Conservation (phyloP, 2,329 filamentous ascomycete genomes). For the Sporothrix inflata region DNA sequence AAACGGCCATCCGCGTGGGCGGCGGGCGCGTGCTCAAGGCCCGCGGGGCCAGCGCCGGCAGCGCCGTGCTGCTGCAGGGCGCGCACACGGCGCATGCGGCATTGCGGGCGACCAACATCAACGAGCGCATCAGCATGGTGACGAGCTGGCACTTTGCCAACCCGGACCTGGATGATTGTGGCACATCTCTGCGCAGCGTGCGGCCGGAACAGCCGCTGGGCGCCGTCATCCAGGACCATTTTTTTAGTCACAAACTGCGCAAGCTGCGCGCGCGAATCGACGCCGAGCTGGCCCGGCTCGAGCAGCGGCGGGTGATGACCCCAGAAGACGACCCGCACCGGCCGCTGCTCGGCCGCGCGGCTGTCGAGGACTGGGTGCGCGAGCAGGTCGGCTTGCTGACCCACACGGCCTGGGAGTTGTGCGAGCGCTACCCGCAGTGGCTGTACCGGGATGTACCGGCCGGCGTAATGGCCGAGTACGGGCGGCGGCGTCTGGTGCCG, state of each 20-base stretch:
- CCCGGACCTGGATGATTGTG: conserved; percentile 30
- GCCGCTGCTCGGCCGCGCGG: conserved; percentile 9
- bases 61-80: conserved; percentile 32
- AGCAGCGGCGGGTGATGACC: conserved; percentile 8
- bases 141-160: conserved; percentile 33
- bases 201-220: conserved; percentile 29
- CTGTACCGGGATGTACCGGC: not conserved
- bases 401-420: conserved; percentile 30
- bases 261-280: conserved; percentile 31
- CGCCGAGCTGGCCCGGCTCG: conserved; percentile 23
- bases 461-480: not conserved
- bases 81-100: conserved; percentile 31
- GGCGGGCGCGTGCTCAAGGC: conserved; percentile 29
- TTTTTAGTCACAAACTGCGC: conserved; percentile 29
- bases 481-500: not conserved
- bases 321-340: conserved; percentile 20
- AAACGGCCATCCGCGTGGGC: conserved; percentile 31
- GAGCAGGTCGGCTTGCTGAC: conserved; percentile 29
- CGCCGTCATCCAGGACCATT: conserved; percentile 27
- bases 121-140: conserved; percentile 31
- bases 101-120: conserved; percentile 32
- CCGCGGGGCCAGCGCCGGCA: conserved; percentile 29
- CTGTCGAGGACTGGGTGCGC: conserved; percentile 30
- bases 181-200: conserved; percentile 30
- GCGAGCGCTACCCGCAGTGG: conserved; percentile 8